A percentile compares a stretch with the other conserved stretches of the same genome.
These are phyloP conservation scores for Petunia axillaris DNA, from an alignment of 257 asterid species.

Conservation along the genomic window DNA sequence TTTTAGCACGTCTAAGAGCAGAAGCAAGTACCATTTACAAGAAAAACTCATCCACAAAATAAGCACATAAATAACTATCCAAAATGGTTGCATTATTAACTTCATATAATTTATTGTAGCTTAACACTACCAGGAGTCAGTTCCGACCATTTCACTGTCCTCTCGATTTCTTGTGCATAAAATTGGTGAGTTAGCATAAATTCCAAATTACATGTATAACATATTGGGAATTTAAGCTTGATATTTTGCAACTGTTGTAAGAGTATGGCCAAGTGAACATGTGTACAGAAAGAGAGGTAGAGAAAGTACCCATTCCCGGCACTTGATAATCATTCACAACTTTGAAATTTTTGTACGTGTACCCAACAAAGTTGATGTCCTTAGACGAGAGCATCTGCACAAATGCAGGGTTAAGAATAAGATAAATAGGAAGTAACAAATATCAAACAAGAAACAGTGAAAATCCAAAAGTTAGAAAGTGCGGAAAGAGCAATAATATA, in stretches of 20 bases:
- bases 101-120: background rate
- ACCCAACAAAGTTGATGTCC: constrained; percentile 41
- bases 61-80: background rate
- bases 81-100: background rate
- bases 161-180: background rate
- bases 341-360: constrained; percentile 42
- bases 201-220: background rate
- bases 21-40: background rate
- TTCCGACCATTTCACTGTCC: background rate
- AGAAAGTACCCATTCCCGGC: constrained; percentile 82
- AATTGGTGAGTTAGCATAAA: background rate
- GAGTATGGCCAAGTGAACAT: background rate
- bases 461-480: background rate
- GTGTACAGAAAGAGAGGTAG: constrained; percentile 5
- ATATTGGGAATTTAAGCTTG: background rate
- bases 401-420: constrained; percentile 27
- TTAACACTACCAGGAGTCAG: background rate
- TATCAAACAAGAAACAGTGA: background rate
- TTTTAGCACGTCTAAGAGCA: constrained; percentile 13
- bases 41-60: background rate
- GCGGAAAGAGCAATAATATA: background rate
- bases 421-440: constrained; percentile 15
- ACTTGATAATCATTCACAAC: constrained; percentile 81
- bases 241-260: background rate
- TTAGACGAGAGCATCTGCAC: constrained; percentile 43